Base-by-base conservation (phyloP, 257 asterid genomes). In the Apocynum venetum region DNA sequence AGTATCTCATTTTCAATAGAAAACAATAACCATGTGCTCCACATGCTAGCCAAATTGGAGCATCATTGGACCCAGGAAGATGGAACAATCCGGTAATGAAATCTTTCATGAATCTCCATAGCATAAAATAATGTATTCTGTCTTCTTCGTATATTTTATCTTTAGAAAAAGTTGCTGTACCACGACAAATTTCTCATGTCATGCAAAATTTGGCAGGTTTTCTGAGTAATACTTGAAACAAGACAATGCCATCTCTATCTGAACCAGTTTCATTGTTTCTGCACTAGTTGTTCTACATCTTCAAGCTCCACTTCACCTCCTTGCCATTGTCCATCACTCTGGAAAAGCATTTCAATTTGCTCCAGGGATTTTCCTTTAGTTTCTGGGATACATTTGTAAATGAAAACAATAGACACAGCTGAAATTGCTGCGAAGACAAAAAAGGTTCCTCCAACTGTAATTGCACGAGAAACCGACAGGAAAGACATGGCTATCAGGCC, bases 311-410 rank as follows among this genome's bases (percentile, higher is more conserved):
- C 78, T 78, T 81, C 89, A 44, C 86, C 85, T 68, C 77, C 85
- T 70, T 51, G 52, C 83, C 81, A 79, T 44, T 71, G 78, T 41
- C 57, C 59, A 9, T 86, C 85, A 43, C 74, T 81, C 80, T 84
- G 88, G 78, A 88, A 91, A 51, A 88, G 75, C 84, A 82, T 71
- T 76, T 89, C 96, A 3, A 91, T 89, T 76, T 91, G 85, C 84
- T 91, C 96, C n/a, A 91, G 61, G 2, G 96, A 86, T 35, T 89
- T 91, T 63, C 94, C 96, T 77, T 89, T 89, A 0, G 96, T 91
- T 76, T 91, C 96, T 0, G 94, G 96, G 2, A 88, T 83, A 56
- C 69, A 82, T 40, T 79, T 84, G 53, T 86, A 72, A 31, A 91
- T 85, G 57, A 91, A 88, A 55, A 57, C 87, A 74, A 91, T 85